A percentile compares a stretch with the other conserved stretches of the same genome.
These are phyloP conservation scores for Neurospora sp. DNA, from an alignment of 495 filamentous ascomycete genomes.

Conservation along the genomic window DNA sequence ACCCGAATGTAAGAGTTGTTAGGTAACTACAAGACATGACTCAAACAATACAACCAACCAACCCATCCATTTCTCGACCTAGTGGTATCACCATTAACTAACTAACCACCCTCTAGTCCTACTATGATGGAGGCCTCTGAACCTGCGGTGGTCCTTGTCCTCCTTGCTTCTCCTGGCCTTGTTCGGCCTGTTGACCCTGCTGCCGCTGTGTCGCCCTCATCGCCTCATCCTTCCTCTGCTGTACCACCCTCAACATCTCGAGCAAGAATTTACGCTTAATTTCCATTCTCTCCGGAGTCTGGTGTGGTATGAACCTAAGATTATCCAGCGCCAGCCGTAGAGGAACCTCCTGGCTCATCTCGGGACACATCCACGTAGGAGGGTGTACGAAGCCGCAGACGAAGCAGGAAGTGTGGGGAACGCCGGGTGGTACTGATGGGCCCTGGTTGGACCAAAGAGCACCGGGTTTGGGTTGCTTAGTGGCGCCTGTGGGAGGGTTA, in stretches of 20 bases:
- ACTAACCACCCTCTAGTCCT: neutral
- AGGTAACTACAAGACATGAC: neutral
- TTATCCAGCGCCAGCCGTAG: slow-evolving; percentile 18
- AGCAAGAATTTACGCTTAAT: neutral
- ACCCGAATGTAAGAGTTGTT: neutral
- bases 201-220: neutral
- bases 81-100: neutral
- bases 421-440: neutral
- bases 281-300: neutral
- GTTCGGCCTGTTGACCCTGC: neutral
- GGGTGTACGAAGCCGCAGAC: slow-evolving; percentile 24
- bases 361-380: slow-evolving; percentile 16
- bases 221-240: neutral
- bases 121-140: neutral
- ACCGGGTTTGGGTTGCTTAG: neutral
- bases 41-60: neutral
- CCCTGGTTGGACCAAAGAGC: neutral
- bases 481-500: neutral
- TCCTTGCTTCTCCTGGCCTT: neutral
- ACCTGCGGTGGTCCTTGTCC: neutral
- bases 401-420: slow-evolving; percentile 15
- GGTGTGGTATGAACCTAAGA: slow-evolving; percentile 1
- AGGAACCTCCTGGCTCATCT: slow-evolving; percentile 20
- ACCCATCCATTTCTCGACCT: neutral
- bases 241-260: slow-evolving; percentile 6